phyloP scores from a whole-genome alignment of 495 filamentous ascomycete genomes.

The Neurospora pannonica region DNA sequence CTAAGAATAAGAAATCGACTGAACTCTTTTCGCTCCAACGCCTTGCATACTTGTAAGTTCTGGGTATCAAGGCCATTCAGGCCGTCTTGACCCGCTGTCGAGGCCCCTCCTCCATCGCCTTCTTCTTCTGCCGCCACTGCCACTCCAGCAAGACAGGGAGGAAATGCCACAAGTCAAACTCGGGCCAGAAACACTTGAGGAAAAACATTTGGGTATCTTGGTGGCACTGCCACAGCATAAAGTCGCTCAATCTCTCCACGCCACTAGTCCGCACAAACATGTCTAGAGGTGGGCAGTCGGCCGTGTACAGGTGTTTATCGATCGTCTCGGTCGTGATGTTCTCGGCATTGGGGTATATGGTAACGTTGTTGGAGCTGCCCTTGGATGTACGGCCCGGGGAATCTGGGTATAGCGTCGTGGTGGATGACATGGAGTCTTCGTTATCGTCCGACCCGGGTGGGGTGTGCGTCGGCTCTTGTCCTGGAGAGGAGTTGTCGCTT shows the following conservation, averaged over 20 bases:
- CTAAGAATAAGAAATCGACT: background rate
- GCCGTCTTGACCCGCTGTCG: constrained; percentile 19
- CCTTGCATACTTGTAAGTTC: background rate
- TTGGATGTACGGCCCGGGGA: constrained; percentile 37
- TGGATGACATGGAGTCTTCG: constrained; percentile 49
- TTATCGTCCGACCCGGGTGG: constrained; percentile 25
- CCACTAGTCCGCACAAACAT: constrained; percentile 84
- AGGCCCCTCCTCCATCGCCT: constrained; percentile 31
- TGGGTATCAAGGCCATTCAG: background rate
- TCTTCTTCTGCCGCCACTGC: constrained; percentile 62
- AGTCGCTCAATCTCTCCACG: constrained; percentile 86
- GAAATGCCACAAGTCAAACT: constrained; percentile 93
- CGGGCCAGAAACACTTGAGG: constrained; percentile 86
- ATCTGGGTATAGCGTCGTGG: constrained; percentile 35
- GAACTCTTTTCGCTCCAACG: background rate
- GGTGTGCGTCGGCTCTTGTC: constrained; percentile 12
- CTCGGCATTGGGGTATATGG: constrained; percentile 56
- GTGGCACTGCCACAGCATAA: constrained; percentile 98
- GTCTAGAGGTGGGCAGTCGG: constrained; percentile 76
- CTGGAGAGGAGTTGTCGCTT: constrained; percentile 15
- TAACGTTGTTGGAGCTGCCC: constrained; percentile 15
- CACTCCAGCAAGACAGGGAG: constrained; percentile 84
- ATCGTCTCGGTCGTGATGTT: constrained; percentile 74
- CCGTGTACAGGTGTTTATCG: constrained; percentile 73
- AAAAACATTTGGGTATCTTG: constrained; percentile 87